Evolutionary conservation across 163 green algal genomes (phyloP).

Genomic region (Smithsoniella earleae): DNA sequence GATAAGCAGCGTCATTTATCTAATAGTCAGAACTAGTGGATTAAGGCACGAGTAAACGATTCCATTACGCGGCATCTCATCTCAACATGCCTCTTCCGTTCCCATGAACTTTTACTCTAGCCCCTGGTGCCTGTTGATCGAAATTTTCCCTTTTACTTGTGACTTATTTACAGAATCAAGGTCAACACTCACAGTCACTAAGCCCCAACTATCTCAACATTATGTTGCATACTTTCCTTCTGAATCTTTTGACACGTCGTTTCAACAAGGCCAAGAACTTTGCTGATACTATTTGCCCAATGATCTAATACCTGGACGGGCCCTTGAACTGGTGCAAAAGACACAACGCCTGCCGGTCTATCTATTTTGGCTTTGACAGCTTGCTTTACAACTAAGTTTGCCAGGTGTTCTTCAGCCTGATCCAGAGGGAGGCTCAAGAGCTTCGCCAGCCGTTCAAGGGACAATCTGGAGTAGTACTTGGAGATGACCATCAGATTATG

Average conservation of each 20-base stretch:
- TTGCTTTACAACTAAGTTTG: slow-evolving; percentile 80
- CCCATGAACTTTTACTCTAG: too few relatives aligned
- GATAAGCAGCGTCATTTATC: too few relatives aligned
- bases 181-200: not conserved
- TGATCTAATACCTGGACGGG: slow-evolving; percentile 62
- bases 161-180: too few relatives aligned
- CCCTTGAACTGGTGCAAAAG: slow-evolving; percentile 43
- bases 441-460: slow-evolving; percentile 61
- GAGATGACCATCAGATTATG: slow-evolving; percentile 89
- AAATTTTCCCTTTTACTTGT: too few relatives aligned
- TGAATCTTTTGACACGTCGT: slow-evolving; percentile 88
- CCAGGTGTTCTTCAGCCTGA: slow-evolving; percentile 82
- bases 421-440: slow-evolving; percentile 70
- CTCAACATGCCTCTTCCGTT: too few relatives aligned
- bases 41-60: too few relatives aligned
- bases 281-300: slow-evolving; percentile 70
- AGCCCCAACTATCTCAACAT: slow-evolving; percentile 42
- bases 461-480: slow-evolving; percentile 90
- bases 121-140: too few relatives aligned
- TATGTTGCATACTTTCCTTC: slow-evolving; percentile 93
- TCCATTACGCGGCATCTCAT: too few relatives aligned
- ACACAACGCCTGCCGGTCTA: slow-evolving; percentile 73
- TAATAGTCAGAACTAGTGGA: too few relatives aligned
- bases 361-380: slow-evolving; percentile 82
- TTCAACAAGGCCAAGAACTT: slow-evolving; percentile 80